Evolutionary conservation across 140 eudicot species (phyloP).

Genomic region (Senecio squalidus): DNA sequence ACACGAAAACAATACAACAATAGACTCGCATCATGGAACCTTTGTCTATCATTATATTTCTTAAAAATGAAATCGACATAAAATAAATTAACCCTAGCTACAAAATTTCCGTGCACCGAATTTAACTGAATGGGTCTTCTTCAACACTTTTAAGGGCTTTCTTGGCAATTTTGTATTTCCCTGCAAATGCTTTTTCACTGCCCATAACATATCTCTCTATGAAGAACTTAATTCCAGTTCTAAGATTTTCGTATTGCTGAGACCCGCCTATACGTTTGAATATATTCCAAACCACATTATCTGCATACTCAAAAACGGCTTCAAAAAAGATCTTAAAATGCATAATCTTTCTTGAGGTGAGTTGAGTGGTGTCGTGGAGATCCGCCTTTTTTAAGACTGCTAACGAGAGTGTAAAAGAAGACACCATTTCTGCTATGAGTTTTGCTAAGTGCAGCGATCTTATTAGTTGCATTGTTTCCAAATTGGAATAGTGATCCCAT

Average conservation of each 20-base stretch:
- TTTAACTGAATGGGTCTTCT: constrained; percentile 33
- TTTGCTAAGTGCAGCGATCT: constrained; percentile 80
- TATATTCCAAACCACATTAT: constrained; percentile 61
- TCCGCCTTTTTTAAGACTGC: constrained; percentile 72
- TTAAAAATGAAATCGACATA: no score
- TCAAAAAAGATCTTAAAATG: constrained; percentile 81
- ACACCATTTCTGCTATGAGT: constrained; percentile 63
- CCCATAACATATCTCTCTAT: constrained; percentile 46
- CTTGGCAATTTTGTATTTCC: constrained; percentile 56
- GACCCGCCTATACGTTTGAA: constrained; percentile 64
- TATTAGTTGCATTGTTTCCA: constrained; percentile 56
- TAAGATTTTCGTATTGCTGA: constrained; percentile 58
- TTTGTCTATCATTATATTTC: no score
- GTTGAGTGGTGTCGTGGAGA: constrained; percentile 38
- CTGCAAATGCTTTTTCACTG: constrained; percentile 26
- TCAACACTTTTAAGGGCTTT: constrained; percentile 68
- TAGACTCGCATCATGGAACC: no score
- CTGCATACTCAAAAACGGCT: constrained; percentile 53
- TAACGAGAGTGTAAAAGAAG: constrained; percentile 59
- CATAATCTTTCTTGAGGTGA: constrained; percentile 54
- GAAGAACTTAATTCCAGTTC: constrained; percentile 66
- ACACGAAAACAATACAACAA: no score
- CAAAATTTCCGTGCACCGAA: constrained; percentile 13
- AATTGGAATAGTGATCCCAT: constrained; percentile 80
- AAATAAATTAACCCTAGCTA: not conserved